Conservation (phyloP, 768 basidiomycete species). For the Boletus huronensis region DNA sequence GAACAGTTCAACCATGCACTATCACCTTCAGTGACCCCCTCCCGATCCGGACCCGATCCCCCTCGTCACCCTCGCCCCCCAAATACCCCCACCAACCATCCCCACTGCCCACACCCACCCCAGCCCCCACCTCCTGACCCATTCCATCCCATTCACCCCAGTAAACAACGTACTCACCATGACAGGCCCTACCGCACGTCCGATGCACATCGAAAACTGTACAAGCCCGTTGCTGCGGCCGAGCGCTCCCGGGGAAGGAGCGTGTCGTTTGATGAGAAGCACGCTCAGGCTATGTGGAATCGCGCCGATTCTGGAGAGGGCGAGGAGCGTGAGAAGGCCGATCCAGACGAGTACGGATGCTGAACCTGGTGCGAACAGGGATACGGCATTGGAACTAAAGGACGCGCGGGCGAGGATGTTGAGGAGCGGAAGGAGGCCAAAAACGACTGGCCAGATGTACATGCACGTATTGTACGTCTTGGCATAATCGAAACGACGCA, state of each 20-base stretch:
- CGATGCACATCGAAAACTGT: conserved; percentile 53
- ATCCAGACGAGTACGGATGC: conserved; percentile 41
- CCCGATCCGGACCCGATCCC: not conserved
- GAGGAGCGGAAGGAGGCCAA: conserved; percentile 46
- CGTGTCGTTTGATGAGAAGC: conserved; percentile 54
- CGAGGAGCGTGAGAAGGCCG: conserved; percentile 42
- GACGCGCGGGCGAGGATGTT: conserved; percentile 42
- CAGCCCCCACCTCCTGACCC: conserved; percentile 1
- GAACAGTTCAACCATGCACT: not conserved
- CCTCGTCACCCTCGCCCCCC: conserved; percentile 10
- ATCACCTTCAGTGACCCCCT: not conserved
- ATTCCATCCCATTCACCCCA: conserved; percentile 9
- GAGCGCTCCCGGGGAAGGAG: conserved; percentile 21
- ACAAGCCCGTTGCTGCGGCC: conserved; percentile 63
- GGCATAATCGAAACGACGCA: conserved; percentile 46
- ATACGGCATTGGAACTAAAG: not conserved
- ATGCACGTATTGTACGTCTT: conserved; percentile 51
- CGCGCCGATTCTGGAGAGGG: conserved; percentile 28
- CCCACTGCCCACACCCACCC: conserved; percentile 16
- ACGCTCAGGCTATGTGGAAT: conserved; percentile 46
- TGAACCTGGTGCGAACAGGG: conserved; percentile 13
- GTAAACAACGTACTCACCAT: conserved; percentile 40
- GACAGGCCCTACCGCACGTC: conserved; percentile 52
- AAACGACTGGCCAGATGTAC: conserved; percentile 51
- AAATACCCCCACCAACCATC: conserved; percentile 10